Evolutionary conservation across 257 asterid species (phyloP), one percentile per base, ranked within the genome.

Genomic region (Mitragyna speciosa): DNA sequence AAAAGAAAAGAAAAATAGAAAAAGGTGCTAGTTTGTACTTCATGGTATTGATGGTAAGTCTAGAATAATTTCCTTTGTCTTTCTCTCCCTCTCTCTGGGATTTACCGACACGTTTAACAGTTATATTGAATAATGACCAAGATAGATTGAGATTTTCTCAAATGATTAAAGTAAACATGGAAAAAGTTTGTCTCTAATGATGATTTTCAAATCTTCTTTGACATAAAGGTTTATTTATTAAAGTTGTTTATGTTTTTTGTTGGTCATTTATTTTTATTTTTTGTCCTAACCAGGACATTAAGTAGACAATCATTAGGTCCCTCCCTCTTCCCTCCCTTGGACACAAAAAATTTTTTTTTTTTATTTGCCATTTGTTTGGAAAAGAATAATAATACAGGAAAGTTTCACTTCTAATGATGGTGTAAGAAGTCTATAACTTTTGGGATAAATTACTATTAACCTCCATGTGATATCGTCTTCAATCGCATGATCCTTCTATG

Each of bases 81-180:
- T 22, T 47, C 7, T 28, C 4, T 64, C 3, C 20, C 30, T 6
- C 54, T 6, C 54, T 11, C 12, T 66, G 72, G 80, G 80, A 71
- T 77, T 77, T 77, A 36, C 75, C 80, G 80, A 77, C 80, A 77
- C 0, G 33, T 49, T 58, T 11, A 65, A 6, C 39, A 28, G 67
- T 75, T 68, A n/a, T 56, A 1, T 69, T 49, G n/a, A 68, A 75
- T 52, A 41, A 52, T 70, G 26, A 56, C 39, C 70, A 67, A 48
- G 26, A 41, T 52, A 28, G 61, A 52, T 61, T 12, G 66, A 80
- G 33, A 56, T 39, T 19, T 31, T 81, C 7, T 9, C 41, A 6
- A 26, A 24, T 33, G 68, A 77, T 80, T 74, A 80, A 75, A 80
- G 79, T 11, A 64, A 73, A 75, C 75, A 74, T 24, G 7, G n/a